phyloP scores from a whole-genome alignment of 768 basidiomycete genomes.

The Pleurotus sapidus region DNA sequence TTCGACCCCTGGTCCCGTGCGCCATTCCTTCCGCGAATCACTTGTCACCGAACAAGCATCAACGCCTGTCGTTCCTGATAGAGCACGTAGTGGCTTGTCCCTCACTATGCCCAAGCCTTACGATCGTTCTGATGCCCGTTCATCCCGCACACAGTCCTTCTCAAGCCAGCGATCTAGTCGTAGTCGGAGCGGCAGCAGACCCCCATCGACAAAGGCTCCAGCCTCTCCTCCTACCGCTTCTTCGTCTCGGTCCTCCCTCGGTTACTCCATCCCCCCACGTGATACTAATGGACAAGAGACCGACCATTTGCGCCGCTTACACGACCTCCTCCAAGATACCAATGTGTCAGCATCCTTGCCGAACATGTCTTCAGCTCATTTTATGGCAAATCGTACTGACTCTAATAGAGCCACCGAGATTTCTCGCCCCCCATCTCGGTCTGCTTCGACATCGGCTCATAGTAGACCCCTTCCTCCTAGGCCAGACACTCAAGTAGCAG shows the following conservation, averaged over 20 bases:
- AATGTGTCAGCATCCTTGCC: conserved; percentile 42
- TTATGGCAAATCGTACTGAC: conserved; percentile 16
- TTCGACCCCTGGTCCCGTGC: neutral
- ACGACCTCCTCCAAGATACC: conserved; percentile 45
- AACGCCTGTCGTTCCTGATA: neutral
- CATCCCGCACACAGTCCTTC: conserved; percentile 19
- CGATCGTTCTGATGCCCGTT: conserved; percentile 5
- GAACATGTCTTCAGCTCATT: conserved; percentile 27
- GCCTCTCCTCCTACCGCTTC: conserved; percentile 7
- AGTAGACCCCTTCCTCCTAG: conserved; percentile 13
- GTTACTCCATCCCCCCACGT: conserved; percentile 16
- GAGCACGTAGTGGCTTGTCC: conserved; percentile 1
- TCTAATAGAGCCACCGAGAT: conserved; percentile 14
- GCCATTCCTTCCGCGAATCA: neutral
- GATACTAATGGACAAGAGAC: conserved; percentile 22
- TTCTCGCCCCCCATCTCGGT: conserved; percentile 13
- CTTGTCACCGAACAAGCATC: neutral
- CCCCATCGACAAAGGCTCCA: conserved; percentile 14
- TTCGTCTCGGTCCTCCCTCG: conserved; percentile 19
- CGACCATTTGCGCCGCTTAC: conserved; percentile 34
- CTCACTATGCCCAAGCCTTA: conserved; percentile 3
- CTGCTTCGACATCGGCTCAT: conserved; percentile 12
- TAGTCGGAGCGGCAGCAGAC: conserved; percentile 1
- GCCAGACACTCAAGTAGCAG: conserved; percentile 9
- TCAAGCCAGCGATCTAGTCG: conserved; percentile 15